phyloP scores from a whole-genome alignment of 371 early-diverging fungal species.

The Mortierella sp. region DNA sequence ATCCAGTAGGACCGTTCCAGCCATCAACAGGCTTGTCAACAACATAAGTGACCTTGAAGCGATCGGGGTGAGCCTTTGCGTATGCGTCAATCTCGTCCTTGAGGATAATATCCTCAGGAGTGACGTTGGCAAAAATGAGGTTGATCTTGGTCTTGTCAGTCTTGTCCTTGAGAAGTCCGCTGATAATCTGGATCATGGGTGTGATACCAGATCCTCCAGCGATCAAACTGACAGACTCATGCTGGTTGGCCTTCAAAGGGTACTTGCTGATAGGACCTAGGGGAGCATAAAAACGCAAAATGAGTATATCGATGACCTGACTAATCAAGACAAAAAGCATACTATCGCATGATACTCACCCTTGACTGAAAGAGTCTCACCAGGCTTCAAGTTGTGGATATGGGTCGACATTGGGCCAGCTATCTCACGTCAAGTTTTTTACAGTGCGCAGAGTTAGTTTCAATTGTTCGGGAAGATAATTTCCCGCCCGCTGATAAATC shows the following conservation, averaged over 20 bases:
- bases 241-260: constrained; percentile 80
- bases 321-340: neutral
- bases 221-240: constrained; percentile 86
- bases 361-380: constrained; percentile 89
- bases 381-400: constrained; percentile 82
- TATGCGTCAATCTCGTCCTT: constrained; percentile 82
- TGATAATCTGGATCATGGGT: constrained; percentile 83
- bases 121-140: constrained; percentile 89
- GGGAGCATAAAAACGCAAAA: neutral
- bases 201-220: constrained; percentile 96
- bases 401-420: constrained; percentile 83
- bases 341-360: constrained; percentile 54
- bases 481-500: neutral
- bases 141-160: constrained; percentile 87
- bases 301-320: neutral
- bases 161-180: constrained; percentile 77
- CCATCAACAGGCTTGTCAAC: constrained; percentile 78
- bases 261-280: constrained; percentile 88
- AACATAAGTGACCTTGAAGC: constrained; percentile 83
- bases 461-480: neutral
- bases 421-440: neutral
- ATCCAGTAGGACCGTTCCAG: constrained; percentile 81
- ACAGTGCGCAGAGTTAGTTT: neutral
- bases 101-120: constrained; percentile 90
- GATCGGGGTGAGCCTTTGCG: constrained; percentile 79